These are phyloP conservation scores for Triticum dicoccoides DNA, from an alignment of 176 grass and related monocot genomes.

Conservation along the genomic window DNA sequence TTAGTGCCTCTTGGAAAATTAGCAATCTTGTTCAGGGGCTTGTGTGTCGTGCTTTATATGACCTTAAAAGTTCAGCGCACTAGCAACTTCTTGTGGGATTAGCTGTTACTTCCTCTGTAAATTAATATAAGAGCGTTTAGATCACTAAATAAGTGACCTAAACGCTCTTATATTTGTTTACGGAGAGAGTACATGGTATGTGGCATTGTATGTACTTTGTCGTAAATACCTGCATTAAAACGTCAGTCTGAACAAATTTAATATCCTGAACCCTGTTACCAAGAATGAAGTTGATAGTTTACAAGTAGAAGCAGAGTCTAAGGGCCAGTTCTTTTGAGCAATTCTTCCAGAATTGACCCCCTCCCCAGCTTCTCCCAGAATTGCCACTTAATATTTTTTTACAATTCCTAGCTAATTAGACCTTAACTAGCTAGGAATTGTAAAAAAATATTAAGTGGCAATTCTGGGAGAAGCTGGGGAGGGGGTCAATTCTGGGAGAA, in stretches of 20 bases:
- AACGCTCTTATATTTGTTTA: no score
- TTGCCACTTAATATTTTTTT: no score
- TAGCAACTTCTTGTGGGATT: not conserved
- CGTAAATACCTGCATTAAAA: not conserved
- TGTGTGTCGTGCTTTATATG: not conserved
- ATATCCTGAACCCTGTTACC: not conserved
- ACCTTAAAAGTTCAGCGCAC: not conserved
- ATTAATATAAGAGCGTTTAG: no score
- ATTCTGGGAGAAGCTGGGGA: no score
- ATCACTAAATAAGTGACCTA: no score
- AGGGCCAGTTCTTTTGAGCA: no score
- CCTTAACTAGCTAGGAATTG: no score
- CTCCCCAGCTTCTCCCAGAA: no score
- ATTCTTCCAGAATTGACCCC: no score
- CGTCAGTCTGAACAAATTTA: slow-evolving; percentile 5
- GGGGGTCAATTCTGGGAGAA: no score
- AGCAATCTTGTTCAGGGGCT: not conserved
- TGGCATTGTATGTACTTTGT: not conserved
- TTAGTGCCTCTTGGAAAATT: not conserved
- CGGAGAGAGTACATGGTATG: not conserved
- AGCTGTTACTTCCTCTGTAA: not conserved
- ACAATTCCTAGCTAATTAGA: no score
- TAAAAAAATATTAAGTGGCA: no score
- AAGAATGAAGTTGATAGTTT: not conserved
- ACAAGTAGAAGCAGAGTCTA: not conserved